phyloP scores from a whole-genome alignment of 1,284 basidiomycete genomes.

The Porogramme epimiltina region DNA sequence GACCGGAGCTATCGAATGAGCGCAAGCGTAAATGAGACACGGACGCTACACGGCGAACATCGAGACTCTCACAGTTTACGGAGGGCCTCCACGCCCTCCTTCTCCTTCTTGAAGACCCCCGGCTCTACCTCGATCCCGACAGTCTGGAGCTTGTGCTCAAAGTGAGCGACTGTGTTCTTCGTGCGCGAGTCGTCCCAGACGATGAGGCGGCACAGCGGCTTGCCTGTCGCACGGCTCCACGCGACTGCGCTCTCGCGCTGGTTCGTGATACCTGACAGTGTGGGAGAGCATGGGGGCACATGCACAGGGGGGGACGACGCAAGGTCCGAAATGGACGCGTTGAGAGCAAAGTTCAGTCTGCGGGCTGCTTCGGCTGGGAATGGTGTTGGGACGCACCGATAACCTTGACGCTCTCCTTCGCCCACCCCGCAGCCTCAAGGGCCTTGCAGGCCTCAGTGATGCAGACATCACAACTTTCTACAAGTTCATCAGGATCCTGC shows the following conservation, averaged over 20 bases:
- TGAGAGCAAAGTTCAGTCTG: background rate
- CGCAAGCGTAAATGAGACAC: background rate
- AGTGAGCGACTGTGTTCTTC: slow-evolving; percentile 79
- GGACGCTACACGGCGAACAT: too few relatives aligned
- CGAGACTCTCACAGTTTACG: slow-evolving; percentile 75
- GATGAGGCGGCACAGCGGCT: slow-evolving; percentile 87
- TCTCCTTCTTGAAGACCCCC: slow-evolving; percentile 71
- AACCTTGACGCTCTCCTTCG: slow-evolving; percentile 83
- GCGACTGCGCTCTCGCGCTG: slow-evolving; percentile 96
- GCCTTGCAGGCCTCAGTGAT: slow-evolving; percentile 75
- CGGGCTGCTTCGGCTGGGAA: background rate
- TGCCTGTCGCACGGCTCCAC: slow-evolving; percentile 91
- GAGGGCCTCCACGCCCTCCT: slow-evolving; percentile 67
- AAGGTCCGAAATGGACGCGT: too few relatives aligned
- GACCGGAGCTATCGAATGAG: slow-evolving; percentile 66
- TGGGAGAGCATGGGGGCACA: background rate
- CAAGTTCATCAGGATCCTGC: slow-evolving; percentile 88
- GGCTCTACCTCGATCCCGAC: slow-evolving; percentile 76
- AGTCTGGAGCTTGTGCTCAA: slow-evolving; percentile 71
- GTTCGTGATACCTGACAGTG: slow-evolving; percentile 86
- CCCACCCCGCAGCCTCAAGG: slow-evolving; percentile 78
- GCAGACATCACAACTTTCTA: slow-evolving; percentile 76
- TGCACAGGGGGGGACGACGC: background rate
- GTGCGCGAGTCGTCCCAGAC: slow-evolving; percentile 97
- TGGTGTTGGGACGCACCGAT: slow-evolving; percentile 64